These are phyloP conservation scores for Buxus sempervirens DNA, from an alignment of 164 flowering plant genomes.

Conservation along the genomic window DNA sequence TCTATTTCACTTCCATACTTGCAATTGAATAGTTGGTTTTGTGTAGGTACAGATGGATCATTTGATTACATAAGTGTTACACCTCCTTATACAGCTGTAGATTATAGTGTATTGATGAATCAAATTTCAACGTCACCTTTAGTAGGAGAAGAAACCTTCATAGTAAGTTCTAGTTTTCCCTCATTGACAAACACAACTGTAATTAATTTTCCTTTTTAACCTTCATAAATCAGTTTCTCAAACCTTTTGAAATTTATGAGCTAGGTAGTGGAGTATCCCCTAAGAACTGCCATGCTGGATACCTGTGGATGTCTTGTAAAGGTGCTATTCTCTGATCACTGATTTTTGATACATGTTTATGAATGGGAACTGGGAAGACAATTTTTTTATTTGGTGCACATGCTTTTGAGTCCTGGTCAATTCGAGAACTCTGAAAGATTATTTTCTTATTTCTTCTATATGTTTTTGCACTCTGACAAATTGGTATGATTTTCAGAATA, in stretches of 20 bases:
- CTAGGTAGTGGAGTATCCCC: slow-evolving; percentile 85
- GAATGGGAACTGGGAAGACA: background rate
- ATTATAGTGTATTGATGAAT: slow-evolving; percentile 68
- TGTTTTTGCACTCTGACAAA: too few relatives aligned
- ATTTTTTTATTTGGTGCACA: background rate
- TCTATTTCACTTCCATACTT: background rate
- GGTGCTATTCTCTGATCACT: slow-evolving; percentile 32
- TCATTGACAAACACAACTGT: background rate
- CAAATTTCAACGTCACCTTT: slow-evolving; percentile 64
- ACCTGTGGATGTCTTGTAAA: slow-evolving; percentile 72
- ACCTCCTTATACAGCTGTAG: slow-evolving; percentile 82
- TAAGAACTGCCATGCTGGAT: slow-evolving; percentile 68
- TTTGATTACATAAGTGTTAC: slow-evolving; percentile 94
- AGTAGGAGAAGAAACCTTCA: slow-evolving; percentile 72
- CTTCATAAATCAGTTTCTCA: background rate
- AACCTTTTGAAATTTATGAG: slow-evolving; percentile 5
- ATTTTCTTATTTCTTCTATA: too few relatives aligned
- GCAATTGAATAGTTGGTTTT: slow-evolving; percentile 1
- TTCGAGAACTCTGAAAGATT: too few relatives aligned
- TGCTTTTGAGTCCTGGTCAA: background rate
- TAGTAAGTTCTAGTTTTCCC: slow-evolving; percentile 43
- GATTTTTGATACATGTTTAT: background rate
- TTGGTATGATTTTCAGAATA: too few relatives aligned
- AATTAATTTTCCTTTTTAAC: background rate
- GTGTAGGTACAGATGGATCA: slow-evolving; percentile 39